These are phyloP conservation scores for Lizanozyma gosingica DNA, from an alignment of 1,139 yeast genomes.

Conservation along the genomic window DNA sequence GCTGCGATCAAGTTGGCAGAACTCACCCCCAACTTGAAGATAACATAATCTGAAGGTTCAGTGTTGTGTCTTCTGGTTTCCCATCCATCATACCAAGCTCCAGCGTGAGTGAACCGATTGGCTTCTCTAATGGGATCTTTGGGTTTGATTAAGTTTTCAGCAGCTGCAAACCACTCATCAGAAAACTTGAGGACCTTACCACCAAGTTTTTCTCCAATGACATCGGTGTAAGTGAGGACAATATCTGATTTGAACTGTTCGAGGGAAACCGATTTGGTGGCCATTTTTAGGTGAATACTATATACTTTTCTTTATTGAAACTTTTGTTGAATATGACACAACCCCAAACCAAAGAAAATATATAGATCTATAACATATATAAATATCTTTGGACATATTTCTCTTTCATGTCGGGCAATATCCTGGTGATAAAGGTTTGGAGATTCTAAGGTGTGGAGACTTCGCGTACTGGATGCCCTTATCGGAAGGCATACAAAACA, in stretches of 20 bases:
- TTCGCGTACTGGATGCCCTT: too few species aligned
- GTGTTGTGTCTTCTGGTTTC: conserved; percentile 90
- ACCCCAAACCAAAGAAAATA: too few species aligned
- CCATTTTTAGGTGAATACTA: too few species aligned
- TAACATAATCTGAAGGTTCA: conserved; percentile 79
- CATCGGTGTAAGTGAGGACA: conserved; percentile 27
- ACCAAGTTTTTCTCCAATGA: conserved; percentile 78
- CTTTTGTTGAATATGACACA: too few species aligned
- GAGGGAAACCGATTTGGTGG: background rate
- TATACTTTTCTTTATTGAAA: too few species aligned
- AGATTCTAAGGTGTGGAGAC: too few species aligned
- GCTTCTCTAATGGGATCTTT: conserved; percentile 72
- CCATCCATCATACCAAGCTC: conserved; percentile 99
- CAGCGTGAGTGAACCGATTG: conserved; percentile 68
- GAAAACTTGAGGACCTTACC: conserved; percentile 62
- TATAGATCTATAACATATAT: too few species aligned
- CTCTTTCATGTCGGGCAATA: too few species aligned
- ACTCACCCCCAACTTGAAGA: conserved; percentile 74
- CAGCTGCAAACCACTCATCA: conserved; percentile 95
- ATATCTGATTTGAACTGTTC: background rate
- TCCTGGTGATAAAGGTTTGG: background rate
- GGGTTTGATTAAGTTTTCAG: conserved; percentile 80
- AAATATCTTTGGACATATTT: too few species aligned
- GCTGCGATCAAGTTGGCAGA: conserved; percentile 73
- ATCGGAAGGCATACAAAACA: too few species aligned